Conservation (phyloP, 345 rosid species). For the Chamaenerion angustifolium region DNA sequence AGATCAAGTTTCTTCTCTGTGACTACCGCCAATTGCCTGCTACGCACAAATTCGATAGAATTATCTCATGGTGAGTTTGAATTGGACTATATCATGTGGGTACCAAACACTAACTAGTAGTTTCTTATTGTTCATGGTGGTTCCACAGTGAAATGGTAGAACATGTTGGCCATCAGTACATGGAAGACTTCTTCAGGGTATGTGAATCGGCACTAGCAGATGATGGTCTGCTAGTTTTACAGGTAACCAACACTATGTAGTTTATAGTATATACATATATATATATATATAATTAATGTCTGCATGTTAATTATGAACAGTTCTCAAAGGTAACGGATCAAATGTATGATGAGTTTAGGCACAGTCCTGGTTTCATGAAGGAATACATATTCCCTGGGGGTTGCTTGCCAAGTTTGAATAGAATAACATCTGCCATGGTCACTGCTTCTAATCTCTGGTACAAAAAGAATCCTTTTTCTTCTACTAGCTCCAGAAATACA, state of each 20-base stretch:
- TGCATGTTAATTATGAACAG: conserved; percentile 15
- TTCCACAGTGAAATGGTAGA: conserved; percentile 79
- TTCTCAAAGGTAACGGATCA: conserved; percentile 80
- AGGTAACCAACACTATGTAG: conserved; percentile 21
- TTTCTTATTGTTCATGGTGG: too few relatives aligned
- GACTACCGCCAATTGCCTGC: conserved; percentile 67
- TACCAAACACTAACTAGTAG: too few relatives aligned
- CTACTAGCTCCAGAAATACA: too few relatives aligned
- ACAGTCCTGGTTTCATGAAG: conserved; percentile 78
- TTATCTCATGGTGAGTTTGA: conserved; percentile 54
- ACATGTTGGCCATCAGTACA: conserved; percentile 83
- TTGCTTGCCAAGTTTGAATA: conserved; percentile 63
- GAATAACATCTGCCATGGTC: conserved; percentile 70
- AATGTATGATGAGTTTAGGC: conserved; percentile 62
- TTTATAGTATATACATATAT: too few relatives aligned
- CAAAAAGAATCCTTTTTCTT: not conserved
- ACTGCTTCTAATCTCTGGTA: conserved; percentile 74
- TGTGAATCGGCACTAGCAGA: conserved; percentile 69
- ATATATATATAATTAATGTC: too few relatives aligned
- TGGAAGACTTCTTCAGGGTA: conserved; percentile 64
- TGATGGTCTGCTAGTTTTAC: conserved; percentile 68
- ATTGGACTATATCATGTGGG: too few relatives aligned
- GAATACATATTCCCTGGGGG: conserved; percentile 93
- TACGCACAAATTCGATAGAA: conserved; percentile 51
- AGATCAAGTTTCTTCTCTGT: conserved; percentile 45